These are phyloP conservation scores for Seminavis robusta DNA, from an alignment of 108 stramenopile species.

Conservation along the genomic window DNA sequence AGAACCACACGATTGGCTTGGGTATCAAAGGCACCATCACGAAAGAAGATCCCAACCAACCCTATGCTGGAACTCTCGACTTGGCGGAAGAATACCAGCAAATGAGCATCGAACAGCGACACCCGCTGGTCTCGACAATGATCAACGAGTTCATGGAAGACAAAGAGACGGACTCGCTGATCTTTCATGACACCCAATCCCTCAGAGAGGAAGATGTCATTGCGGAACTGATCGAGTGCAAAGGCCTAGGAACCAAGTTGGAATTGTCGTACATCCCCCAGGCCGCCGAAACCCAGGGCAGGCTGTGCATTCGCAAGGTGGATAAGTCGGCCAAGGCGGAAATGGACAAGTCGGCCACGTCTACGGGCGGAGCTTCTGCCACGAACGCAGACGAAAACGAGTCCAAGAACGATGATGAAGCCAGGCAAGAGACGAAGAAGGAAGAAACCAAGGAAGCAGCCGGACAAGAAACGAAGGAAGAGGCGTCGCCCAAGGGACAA, in stretches of 20 bases:
- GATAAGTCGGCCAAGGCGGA: neutral
- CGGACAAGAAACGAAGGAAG: neutral
- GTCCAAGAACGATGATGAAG: neutral
- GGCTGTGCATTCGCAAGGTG: constrained; percentile 46
- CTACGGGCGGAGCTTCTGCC: neutral
- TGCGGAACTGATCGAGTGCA: constrained; percentile 41
- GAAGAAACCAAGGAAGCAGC: constrained; percentile 1
- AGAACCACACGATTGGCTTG: constrained; percentile 45
- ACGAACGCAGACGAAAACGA: constrained; percentile 7
- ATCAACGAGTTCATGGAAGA: constrained; percentile 42
- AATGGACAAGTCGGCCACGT: neutral
- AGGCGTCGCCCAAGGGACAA: neutral
- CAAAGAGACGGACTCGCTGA: constrained; percentile 31
- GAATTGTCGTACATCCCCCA: constrained; percentile 32
- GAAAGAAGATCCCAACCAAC: constrained; percentile 53
- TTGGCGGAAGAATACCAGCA: constrained; percentile 36
- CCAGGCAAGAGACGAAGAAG: neutral
- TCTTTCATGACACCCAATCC: constrained; percentile 59
- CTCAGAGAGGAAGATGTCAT: constrained; percentile 55
- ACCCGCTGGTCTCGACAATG: constrained; percentile 64
- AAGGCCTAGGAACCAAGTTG: constrained; percentile 25
- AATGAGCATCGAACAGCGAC: constrained; percentile 47
- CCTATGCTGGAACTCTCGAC: constrained; percentile 55
- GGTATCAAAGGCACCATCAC: constrained; percentile 48
- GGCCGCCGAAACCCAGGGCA: constrained; percentile 23